Evolutionary conservation across 352 stramenopile genomes (phyloP).

Genomic region (Phytophthora macrochlamydospora): DNA sequence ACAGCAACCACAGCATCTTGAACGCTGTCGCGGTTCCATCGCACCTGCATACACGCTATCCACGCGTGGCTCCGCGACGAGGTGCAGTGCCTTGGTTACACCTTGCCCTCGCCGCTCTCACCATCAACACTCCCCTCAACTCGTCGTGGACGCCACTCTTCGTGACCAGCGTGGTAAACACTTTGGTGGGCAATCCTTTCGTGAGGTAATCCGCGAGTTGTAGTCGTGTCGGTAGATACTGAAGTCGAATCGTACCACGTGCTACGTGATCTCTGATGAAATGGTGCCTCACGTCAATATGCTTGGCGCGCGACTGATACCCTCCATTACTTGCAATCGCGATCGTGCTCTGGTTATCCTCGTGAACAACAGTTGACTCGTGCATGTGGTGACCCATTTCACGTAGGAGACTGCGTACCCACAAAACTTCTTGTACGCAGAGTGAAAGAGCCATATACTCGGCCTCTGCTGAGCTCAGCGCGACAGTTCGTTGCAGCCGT

Average conservation of each 20-base stretch:
- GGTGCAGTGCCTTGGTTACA: no score
- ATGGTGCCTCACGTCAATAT: not conserved
- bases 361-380: not conserved
- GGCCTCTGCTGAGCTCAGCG: not conserved
- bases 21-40: no score
- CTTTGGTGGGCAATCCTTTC: not conserved
- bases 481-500: constrained; percentile 12
- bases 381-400: not conserved
- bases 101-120: no score
- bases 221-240: not conserved
- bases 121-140: not conserved
- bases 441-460: not conserved
- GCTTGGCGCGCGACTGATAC: not conserved
- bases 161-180: not conserved
- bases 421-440: not conserved
- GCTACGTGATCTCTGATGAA: not conserved
- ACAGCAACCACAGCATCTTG: no score
- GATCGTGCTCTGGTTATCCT: not conserved
- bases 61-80: no score
- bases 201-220: not conserved
- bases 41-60: no score
- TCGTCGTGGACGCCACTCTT: not conserved
- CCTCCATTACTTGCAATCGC: not conserved
- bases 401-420: not conserved
- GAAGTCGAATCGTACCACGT: not conserved